A percentile compares a stretch with the other conserved stretches of the same genome.
Conservation (phyloP, 768 basidiomycete genomes). For the Leccinum boreale region DNA sequence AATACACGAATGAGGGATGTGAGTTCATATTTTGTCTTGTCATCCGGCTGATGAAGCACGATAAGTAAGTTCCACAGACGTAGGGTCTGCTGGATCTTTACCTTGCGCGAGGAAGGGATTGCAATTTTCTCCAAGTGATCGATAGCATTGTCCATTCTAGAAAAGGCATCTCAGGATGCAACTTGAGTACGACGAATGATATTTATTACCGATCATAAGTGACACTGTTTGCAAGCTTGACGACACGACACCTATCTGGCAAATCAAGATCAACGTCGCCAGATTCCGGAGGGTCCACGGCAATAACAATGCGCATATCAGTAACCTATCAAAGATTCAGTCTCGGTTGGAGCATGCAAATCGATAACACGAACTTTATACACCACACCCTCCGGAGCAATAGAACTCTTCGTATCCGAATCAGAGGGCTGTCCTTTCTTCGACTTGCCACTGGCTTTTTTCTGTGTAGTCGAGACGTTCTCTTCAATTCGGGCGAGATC, state of each 20-base stretch:
- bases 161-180: neutral
- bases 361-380: conserved; percentile 56
- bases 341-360: neutral
- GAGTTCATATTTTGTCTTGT: conserved; percentile 41
- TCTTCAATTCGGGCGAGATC: conserved; percentile 87
- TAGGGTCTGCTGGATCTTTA: neutral
- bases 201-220: conserved; percentile 75
- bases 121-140: conserved; percentile 55
- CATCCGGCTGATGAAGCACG: conserved; percentile 29
- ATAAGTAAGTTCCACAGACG: neutral
- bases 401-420: conserved; percentile 36
- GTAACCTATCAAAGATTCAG: conserved; percentile 52
- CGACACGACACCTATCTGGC: conserved; percentile 77
- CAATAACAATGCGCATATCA: conserved; percentile 77
- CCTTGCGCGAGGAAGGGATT: conserved; percentile 25
- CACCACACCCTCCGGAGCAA: conserved; percentile 72
- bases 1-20: conserved; percentile 64
- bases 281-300: conserved; percentile 63
- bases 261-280: conserved; percentile 67
- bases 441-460: conserved; percentile 43
- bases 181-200: neutral
- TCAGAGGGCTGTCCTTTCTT: conserved; percentile 37
- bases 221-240: conserved; percentile 90
- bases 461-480: conserved; percentile 46
- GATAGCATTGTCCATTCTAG: conserved; percentile 84